phyloP scores from a whole-genome alignment of 139 green algal species.

The Chlamydomonas sphaeroides region DNA sequence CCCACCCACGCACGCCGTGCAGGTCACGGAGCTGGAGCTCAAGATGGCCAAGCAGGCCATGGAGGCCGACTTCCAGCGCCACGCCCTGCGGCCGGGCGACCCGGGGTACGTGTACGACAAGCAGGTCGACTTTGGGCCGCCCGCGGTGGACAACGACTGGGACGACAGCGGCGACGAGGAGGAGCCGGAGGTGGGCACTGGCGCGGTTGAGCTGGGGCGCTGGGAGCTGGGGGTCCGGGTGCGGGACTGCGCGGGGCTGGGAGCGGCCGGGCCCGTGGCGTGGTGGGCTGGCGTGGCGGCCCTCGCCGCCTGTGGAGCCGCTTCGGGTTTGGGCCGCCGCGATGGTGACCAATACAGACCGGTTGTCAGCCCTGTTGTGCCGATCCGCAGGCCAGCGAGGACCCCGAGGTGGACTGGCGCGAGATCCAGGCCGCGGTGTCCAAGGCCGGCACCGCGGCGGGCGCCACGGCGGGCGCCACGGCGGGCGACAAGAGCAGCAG shows the following conservation, averaged over 20 bases:
- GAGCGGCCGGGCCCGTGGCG: too few relatives aligned
- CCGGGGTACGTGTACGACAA: conserved; percentile 52
- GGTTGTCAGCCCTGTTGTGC: too few relatives aligned
- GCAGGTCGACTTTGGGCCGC: conserved; percentile 51
- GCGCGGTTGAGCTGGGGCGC: too few relatives aligned
- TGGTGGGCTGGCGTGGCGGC: too few relatives aligned
- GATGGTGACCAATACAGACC: too few relatives aligned
- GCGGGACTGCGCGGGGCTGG: too few relatives aligned
- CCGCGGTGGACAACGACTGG: conserved; percentile 46
- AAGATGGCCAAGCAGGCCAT: conserved; percentile 50
- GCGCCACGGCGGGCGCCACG: background rate
- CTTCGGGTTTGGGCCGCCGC: too few relatives aligned
- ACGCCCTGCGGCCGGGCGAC: conserved; percentile 48
- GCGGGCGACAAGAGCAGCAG: background rate
- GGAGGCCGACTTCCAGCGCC: conserved; percentile 48
- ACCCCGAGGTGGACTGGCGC: conserved; percentile 32
- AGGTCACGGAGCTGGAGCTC: conserved; percentile 54
- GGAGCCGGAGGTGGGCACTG: background rate
- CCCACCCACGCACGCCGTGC: too few relatives aligned
- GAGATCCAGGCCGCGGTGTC: conserved; percentile 22
- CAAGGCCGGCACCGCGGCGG: background rate
- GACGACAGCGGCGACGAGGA: conserved; percentile 33
- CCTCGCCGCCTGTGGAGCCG: too few relatives aligned
- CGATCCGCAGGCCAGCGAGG: background rate
- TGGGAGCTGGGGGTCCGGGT: too few relatives aligned